phyloP scores from a whole-genome alignment of 306 rosid species.

The Casuarina equisetifolia region DNA sequence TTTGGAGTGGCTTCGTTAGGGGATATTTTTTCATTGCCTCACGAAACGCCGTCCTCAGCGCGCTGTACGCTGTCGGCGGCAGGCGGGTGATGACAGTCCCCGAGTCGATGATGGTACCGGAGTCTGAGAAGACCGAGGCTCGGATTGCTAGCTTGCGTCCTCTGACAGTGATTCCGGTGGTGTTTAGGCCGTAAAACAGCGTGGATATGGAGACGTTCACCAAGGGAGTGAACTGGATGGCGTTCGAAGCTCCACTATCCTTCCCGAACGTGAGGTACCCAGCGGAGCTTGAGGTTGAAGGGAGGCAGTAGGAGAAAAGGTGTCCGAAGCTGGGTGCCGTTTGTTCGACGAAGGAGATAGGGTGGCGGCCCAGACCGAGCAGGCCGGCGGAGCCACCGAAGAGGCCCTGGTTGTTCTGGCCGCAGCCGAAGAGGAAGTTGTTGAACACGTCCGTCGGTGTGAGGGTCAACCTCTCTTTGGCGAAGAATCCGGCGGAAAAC shows the following conservation, averaged over 20 bases:
- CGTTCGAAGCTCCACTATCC: background rate
- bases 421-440: conserved; percentile 62
- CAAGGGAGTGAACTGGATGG: conserved; percentile 53
- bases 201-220: conserved; percentile 12
- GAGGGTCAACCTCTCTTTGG: conserved; percentile 46
- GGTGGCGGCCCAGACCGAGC: conserved; percentile 75
- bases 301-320: conserved; percentile 74
- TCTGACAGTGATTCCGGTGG: conserved; percentile 39
- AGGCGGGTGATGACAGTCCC: conserved; percentile 70
- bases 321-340: conserved; percentile 47
- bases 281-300: conserved; percentile 48
- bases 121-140: conserved; percentile 35
- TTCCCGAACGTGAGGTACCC: conserved; percentile 53
- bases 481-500: conserved; percentile 53
- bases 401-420: conserved; percentile 67
- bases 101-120: conserved; percentile 67
- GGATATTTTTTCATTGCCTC: conserved; percentile 49
- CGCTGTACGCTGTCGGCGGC: conserved; percentile 54
- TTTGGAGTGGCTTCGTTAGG: conserved; percentile 13
- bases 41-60: conserved; percentile 37
- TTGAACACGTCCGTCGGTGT: conserved; percentile 26
- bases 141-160: conserved; percentile 39
- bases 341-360: conserved; percentile 63
- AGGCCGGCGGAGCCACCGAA: conserved; percentile 62
- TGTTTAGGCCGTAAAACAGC: conserved; percentile 52